A percentile compares a stretch with the other conserved stretches of the same genome.
Evolutionary conservation across 2,329 filamentous ascomycete species (phyloP).

Genomic region (Ophiosphaerella korrae): DNA sequence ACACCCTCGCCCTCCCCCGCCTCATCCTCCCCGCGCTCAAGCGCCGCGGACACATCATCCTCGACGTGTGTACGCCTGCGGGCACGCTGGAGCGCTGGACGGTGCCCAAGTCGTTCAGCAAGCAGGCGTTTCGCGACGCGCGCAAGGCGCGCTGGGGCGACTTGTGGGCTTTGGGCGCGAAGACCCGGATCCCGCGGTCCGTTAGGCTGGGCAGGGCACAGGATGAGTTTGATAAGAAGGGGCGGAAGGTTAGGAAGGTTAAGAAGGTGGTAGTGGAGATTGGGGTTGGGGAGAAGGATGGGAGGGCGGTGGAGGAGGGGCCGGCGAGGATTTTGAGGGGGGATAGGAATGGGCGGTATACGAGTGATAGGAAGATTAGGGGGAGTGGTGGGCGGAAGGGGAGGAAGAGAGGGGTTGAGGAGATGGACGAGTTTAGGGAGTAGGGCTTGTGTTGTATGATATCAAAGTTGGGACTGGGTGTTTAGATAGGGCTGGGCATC

Average conservation of each 20-base stretch:
- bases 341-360: slow-evolving; percentile 39
- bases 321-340: slow-evolving; percentile 21
- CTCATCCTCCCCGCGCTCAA: slow-evolving; percentile 82
- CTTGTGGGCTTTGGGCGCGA: slow-evolving; percentile 92
- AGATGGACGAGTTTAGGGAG: slow-evolving; percentile 23
- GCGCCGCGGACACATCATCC: slow-evolving; percentile 81
- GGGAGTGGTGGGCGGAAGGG: slow-evolving; percentile 48
- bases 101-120: slow-evolving; percentile 79
- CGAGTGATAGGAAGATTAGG: slow-evolving; percentile 42
- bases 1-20: slow-evolving; percentile 74
- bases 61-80: slow-evolving; percentile 88
- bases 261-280: slow-evolving; percentile 41
- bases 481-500: not conserved
- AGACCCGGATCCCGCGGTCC: slow-evolving; percentile 71
- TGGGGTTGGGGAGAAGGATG: slow-evolving; percentile 31
- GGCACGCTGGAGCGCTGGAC: slow-evolving; percentile 93
- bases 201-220: slow-evolving; percentile 62
- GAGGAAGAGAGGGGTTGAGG: slow-evolving; percentile 33
- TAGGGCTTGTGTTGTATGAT: not conserved
- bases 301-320: slow-evolving; percentile 25
- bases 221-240: slow-evolving; percentile 49
- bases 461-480: no score
- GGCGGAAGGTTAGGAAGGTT: slow-evolving; percentile 36
- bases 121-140: slow-evolving; percentile 86
- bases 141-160: slow-evolving; percentile 92